Evolutionary conservation across 345 rosid genomes (phyloP).

Genomic region (Erucastrum elatum): DNA sequence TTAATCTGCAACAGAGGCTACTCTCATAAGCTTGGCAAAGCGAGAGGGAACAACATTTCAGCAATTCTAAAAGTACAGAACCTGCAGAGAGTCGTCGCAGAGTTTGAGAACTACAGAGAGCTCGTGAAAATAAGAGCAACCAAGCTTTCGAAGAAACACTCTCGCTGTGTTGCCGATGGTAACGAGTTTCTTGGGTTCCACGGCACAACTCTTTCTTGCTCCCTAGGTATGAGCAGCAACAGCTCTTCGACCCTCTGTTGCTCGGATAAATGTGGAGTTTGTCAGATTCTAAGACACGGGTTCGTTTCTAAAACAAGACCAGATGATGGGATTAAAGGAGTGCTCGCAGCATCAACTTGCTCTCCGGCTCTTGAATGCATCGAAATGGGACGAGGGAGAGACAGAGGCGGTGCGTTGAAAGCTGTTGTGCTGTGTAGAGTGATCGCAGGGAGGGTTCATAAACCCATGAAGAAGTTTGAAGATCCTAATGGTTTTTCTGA

Average conservation of each 20-base stretch:
- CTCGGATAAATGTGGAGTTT: constrained; percentile 50
- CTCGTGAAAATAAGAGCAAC: constrained; percentile 55
- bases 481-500: constrained; percentile 43
- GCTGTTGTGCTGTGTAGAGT: constrained; percentile 71
- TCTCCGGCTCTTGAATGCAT: constrained; percentile 47
- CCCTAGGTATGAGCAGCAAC: constrained; percentile 42
- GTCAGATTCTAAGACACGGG: constrained; percentile 57
- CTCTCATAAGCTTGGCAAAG: constrained; percentile 20
- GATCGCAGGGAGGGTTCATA: constrained; percentile 67
- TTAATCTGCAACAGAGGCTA: constrained; percentile 53
- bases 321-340: constrained; percentile 38
- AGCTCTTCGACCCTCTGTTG: constrained; percentile 48
- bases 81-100: constrained; percentile 49
- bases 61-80: constrained; percentile 58
- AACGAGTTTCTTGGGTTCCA: constrained; percentile 71
- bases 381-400: constrained; percentile 20
- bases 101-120: constrained; percentile 66
- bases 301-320: constrained; percentile 40
- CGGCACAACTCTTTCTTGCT: constrained; percentile 52
- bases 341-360: constrained; percentile 57
- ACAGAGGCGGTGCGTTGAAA: constrained; percentile 19
- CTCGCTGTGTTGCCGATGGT: constrained; percentile 78
- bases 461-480: constrained; percentile 45
- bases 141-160: constrained; percentile 52
- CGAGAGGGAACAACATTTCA: constrained; percentile 36